Evolutionary conservation across 495 filamentous ascomycete species (phyloP), one percentile per base, ranked within the genome.

Genomic region (Lophiostoma macrostomum): DNA sequence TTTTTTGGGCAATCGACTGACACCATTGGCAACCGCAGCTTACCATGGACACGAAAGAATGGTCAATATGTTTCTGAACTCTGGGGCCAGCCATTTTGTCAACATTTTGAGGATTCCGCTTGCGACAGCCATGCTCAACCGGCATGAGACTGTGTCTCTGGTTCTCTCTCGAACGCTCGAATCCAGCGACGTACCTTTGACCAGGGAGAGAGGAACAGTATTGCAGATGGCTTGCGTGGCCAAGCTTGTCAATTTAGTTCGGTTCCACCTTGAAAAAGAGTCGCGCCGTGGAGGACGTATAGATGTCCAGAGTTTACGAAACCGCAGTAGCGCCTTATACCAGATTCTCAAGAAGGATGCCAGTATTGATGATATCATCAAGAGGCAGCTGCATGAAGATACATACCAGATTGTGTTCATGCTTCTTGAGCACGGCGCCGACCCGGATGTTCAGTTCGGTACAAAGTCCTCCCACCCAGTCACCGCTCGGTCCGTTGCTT

Each of bases 371-470:
- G 8, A 4, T 13, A 4, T 50, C 23, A 10, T 52, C 13, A 52
- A 52, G 36, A 40, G 36, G 37, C 35, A 40, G 48, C 3, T 52
- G 10, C 48, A 40, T 42, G 48, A 40, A 30, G 35, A 52, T 41
- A 37, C 31, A n/a, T 31, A 52, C 25, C 22, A 52, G 36, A 52
- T 52, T 23, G 48, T 52, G 8, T 30, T 41, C 22, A 28, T 52
- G 36, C 48, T 52, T 12, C 37, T 52, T 13, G 22, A 28, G 36
- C 25, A 40, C 35, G 48, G 48, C 7, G 48, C 48, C 13, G 20
- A 41, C 19, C 48, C 48, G 3, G 48, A 52, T 42, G 2, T 31
- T 40, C 35, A 27, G 13, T 1, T 42, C n/a, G 48, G 12, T 4
- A 41, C 12, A 4, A 8, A 22, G 14, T 12, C 3, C 20, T 41